These are phyloP conservation scores for Meredithiella fracta DNA, from an alignment of 2,329 filamentous ascomycete species.

Conservation along the genomic window DNA sequence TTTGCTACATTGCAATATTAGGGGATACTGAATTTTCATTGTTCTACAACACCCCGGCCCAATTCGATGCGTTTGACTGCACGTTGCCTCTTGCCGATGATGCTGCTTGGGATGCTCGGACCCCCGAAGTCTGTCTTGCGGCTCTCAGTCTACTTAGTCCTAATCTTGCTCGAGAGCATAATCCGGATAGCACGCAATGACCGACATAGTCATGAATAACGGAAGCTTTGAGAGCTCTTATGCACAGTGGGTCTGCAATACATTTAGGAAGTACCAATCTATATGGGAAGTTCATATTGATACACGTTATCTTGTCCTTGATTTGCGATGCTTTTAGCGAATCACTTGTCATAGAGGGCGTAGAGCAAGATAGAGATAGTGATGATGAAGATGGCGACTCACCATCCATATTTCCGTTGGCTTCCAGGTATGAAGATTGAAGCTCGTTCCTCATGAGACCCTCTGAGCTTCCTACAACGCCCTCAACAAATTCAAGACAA, in stretches of 20 bases:
- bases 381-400: slow-evolving; percentile 25
- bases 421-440: slow-evolving; percentile 15
- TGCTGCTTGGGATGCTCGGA: slow-evolving; percentile 53
- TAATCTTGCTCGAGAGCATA: slow-evolving; percentile 35
- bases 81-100: slow-evolving; percentile 54
- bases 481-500: slow-evolving; percentile 54
- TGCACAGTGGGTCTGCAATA: slow-evolving; percentile 42
- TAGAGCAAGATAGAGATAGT: background rate
- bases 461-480: slow-evolving; percentile 36
- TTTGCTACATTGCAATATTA: slow-evolving; percentile 49
- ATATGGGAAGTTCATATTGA: slow-evolving; percentile 57
- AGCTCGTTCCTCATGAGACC: slow-evolving; percentile 30
- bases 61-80: slow-evolving; percentile 48
- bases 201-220: slow-evolving; percentile 49
- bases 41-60: slow-evolving; percentile 52
- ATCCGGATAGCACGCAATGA: slow-evolving; percentile 45
- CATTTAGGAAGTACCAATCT: slow-evolving; percentile 51
- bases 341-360: slow-evolving; percentile 27
- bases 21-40: slow-evolving; percentile 49
- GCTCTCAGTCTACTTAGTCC: slow-evolving; percentile 47
- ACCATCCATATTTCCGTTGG: background rate
- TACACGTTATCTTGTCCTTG: slow-evolving; percentile 50
- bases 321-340: slow-evolving; percentile 32
- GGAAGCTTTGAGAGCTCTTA: slow-evolving; percentile 42
- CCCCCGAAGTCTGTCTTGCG: slow-evolving; percentile 41